These are phyloP conservation scores for Sisymbrium altissimum DNA, from an alignment of 345 rosid species.

Conservation along the genomic window DNA sequence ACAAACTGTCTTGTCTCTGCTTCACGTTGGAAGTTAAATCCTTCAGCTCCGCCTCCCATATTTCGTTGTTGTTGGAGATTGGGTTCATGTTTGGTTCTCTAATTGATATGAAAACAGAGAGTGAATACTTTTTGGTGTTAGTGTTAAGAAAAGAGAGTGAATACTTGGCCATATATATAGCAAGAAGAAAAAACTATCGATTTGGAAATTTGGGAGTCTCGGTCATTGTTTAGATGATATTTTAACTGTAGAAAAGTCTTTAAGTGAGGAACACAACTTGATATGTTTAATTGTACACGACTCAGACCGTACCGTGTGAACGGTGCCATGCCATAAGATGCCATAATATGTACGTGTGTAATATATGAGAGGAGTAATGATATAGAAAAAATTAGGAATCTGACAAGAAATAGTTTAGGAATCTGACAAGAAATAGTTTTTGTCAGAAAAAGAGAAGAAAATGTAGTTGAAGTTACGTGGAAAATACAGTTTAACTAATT, in stretches of 20 bases:
- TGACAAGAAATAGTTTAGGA: background rate
- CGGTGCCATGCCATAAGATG: background rate
- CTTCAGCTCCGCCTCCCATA: constrained; percentile 47
- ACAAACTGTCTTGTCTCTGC: constrained; percentile 48
- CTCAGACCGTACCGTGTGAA: constrained; percentile 14
- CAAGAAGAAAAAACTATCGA: background rate
- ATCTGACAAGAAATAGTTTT: too few species aligned
- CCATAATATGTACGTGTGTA: background rate
- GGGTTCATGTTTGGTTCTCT: constrained; percentile 25
- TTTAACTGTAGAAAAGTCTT: constrained; percentile 8
- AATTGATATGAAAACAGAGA: background rate
- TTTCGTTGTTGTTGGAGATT: constrained; percentile 13
- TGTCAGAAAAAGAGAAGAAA: background rate
- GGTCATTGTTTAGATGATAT: constrained; percentile 12
- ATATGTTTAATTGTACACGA: background rate
- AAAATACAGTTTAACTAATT: background rate
- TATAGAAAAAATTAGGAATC: background rate
- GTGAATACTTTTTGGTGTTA: constrained; percentile 1
- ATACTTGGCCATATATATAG: constrained; percentile 23
- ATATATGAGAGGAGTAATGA: background rate
- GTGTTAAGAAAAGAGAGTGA: too few species aligned
- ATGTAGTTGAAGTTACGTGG: background rate
- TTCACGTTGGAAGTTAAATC: constrained; percentile 57
- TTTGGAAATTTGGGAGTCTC: background rate
- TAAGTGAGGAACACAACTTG: background rate